phyloP scores from a whole-genome alignment of 148 eudicot genomes.

The Chenopodium quinoa region DNA sequence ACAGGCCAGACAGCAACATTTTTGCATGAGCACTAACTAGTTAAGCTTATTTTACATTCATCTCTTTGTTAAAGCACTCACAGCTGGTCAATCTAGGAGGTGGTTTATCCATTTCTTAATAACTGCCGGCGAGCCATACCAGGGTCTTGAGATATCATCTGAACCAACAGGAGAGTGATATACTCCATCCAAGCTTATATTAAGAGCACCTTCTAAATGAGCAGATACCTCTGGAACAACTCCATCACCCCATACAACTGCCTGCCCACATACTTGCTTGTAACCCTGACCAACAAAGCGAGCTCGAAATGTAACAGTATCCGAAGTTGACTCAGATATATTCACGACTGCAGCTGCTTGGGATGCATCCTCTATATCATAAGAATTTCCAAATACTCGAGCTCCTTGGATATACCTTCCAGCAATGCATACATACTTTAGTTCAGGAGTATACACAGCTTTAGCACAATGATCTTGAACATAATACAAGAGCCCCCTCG shows the following conservation, averaged over 20 bases:
- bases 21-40: neutral
- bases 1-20: neutral
- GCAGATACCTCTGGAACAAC: slow-evolving; percentile 94
- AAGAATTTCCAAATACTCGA: slow-evolving; percentile 43
- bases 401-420: slow-evolving; percentile 90
- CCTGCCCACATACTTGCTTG: slow-evolving; percentile 96
- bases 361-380: slow-evolving; percentile 32
- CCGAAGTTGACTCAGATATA: slow-evolving; percentile 32
- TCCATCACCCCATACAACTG: slow-evolving; percentile 98
- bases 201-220: slow-evolving; percentile 87
- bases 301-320: slow-evolving; percentile 54
- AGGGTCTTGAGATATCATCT: slow-evolving; percentile 27
- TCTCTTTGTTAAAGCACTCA: neutral
- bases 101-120: slow-evolving; percentile 81
- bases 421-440: slow-evolving; percentile 87
- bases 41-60: neutral
- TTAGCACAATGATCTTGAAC: slow-evolving; percentile 70
- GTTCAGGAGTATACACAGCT: slow-evolving; percentile 72
- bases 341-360: slow-evolving; percentile 34
- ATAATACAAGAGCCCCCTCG: slow-evolving; percentile 87
- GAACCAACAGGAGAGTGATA: slow-evolving; percentile 98
- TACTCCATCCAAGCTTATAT: slow-evolving; percentile 76
- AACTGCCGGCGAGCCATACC: slow-evolving; percentile 72
- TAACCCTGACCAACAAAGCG: slow-evolving; percentile 92
- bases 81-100: slow-evolving; percentile 42